Percentiles rank a stretch among this genome's conserved stretches.
Conservation (phyloP, 2,329 filamentous ascomycete genomes). For the Ophiostoma ulmi region DNA sequence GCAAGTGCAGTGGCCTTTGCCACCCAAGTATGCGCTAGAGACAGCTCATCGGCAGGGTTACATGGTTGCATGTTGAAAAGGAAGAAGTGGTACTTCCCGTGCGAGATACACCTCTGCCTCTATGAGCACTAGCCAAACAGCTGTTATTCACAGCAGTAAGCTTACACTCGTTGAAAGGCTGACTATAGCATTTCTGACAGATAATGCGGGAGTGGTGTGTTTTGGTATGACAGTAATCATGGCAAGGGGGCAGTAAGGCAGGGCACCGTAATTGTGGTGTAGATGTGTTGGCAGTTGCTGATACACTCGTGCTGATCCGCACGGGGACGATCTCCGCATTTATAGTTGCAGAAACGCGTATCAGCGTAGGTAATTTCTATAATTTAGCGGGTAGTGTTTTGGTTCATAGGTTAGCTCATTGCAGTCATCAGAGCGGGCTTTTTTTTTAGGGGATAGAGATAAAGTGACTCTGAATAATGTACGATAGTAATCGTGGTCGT, state of each 20-base stretch:
- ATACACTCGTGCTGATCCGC: background rate
- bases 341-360: background rate
- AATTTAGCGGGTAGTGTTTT: background rate
- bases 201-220: background rate
- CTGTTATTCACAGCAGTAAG: background rate
- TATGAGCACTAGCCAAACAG: background rate
- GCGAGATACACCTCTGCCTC: background rate
- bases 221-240: background rate
- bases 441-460: too few species aligned
- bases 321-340: background rate
- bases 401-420: background rate
- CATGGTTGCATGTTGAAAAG: too few species aligned
- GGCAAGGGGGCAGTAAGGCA: background rate
- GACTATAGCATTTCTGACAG: background rate
- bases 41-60: too few species aligned
- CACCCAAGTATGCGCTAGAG: background rate
- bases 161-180: conserved; percentile 3
- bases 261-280: background rate
- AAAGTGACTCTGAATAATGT: too few species aligned
- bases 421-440: too few species aligned
- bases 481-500: background rate
- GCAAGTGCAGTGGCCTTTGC: background rate
- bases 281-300: background rate
- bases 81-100: background rate
- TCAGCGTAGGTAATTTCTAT: background rate